phyloP scores from a whole-genome alignment of 2,329 filamentous ascomycete genomes.

The Aspergillus quadricinctus region DNA sequence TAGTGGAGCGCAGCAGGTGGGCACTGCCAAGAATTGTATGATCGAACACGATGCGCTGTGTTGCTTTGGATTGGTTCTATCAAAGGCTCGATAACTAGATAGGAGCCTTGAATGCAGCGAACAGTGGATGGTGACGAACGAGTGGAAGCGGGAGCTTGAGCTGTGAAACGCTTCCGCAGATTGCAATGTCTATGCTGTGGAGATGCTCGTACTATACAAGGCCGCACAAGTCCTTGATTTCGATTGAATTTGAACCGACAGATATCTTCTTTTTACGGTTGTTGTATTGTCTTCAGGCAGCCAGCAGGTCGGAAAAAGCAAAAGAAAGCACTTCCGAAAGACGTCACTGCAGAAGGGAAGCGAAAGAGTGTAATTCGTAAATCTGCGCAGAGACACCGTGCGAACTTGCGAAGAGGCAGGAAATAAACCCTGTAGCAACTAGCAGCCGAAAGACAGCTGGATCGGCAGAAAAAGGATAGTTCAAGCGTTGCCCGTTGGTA shows the following conservation, averaged over 20 bases:
- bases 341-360: not conserved
- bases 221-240: not conserved
- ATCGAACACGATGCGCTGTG: slow-evolving; percentile 4
- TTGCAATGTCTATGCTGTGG: not conserved
- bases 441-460: not conserved
- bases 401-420: not conserved
- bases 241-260: not conserved
- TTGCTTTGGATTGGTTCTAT: not conserved
- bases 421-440: not conserved
- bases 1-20: slow-evolving; percentile 23
- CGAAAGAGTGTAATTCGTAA: not conserved
- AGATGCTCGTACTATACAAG: not conserved
- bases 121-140: not conserved
- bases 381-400: not conserved
- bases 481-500: not conserved
- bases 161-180: not conserved
- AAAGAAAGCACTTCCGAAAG: not conserved
- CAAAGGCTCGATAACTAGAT: not conserved
- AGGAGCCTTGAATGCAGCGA: not conserved
- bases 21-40: slow-evolving; percentile 28
- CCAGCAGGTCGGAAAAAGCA: not conserved
- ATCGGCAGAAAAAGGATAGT: not conserved
- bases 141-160: not conserved
- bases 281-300: not conserved
- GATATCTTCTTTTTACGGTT: not conserved